Evolutionary conservation across 306 rosid species (phyloP), one percentile per base, ranked within the genome.

Genomic region (Luffa acutangula): DNA sequence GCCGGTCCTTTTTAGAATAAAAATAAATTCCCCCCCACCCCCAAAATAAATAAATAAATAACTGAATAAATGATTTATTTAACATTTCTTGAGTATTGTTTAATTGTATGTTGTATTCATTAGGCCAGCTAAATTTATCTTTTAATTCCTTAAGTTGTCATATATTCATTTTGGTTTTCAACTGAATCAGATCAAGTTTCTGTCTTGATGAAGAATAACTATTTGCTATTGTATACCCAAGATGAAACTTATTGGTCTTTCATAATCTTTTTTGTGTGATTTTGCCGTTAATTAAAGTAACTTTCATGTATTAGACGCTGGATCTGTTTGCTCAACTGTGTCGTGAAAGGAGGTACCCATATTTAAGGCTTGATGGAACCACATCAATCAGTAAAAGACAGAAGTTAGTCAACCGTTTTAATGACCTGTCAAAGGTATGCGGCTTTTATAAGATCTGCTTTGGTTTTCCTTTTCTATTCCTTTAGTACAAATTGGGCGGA

Each of bases 361-460:
- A 87, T 84, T 83, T 94, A 91, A 91, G 98, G 86, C 98, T 94
- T 77, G 98, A 94, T 58, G 98, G 98, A 46, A 34, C 88, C 31
- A 94, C 98, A 57, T 91, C 98, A 85, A 92, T 94, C 81, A 91
- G 93, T 83, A 94, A 94, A 86, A 87, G 98, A 81, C 98, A 92
- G 83, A 94, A 94, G 86, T 83, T 94, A 79, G 98, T 94, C 76
- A 94, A 92, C 86, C 87, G 86, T 53, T 92, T 94, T 80, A 94
- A 94, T 84, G 93, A 94, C 75, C 86, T 78, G 57, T 87, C 93
- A 54, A 92, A 89, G 95, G 98, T 87, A 80, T 66, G 53, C 41
- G 45, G 46, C 60, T 79, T 78, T 78, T 46, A 37, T 46, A 56
- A 56, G 79, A 64, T 41, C 39, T 78, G 59, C 7, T 56, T 45